Evolutionary conservation across 75 land plant genomes (phyloP), one percentile per base, ranked within the genome.

Genomic region (Larix kaempferi): DNA sequence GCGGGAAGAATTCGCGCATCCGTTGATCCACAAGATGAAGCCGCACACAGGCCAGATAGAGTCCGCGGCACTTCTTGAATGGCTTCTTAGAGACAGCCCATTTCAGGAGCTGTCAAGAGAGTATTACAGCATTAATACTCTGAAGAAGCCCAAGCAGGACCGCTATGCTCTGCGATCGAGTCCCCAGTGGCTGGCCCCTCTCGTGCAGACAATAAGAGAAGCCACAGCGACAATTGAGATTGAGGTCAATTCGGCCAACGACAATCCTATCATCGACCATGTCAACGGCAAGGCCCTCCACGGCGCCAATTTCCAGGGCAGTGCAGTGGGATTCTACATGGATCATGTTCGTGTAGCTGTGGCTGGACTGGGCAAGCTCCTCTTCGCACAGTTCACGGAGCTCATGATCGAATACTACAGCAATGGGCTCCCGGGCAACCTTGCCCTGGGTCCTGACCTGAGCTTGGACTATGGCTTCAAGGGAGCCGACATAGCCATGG

Each of bases 31-130:
- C 81, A 59, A 66, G 87, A 77, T 87, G 54, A 87, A 87, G 81
- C 89, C 78, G 73, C 87, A 87, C 79, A 77, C 89, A 1, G 82
- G 82, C 3, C 96, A 93, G 85, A 93, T 93, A 71, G 94, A 93
- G 79, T 94, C 96, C 49, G 96, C 94, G 3, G 96, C 96, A 0
- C 84, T 93, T 6, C 91, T 93, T 93, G 95, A 93, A 39, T 88
- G 85, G 76, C 66, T 93, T 2, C 76, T 93, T 8, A 87, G 79
- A 27, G 94, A 91, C 15, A 88, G 90, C 80, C 76, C 89, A 1
- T 89, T 87, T 75, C 86, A 91, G 76, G 85, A 93, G 74, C 74
- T 59, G 16, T 93, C 95, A 1, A 56, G 79, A 71, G 85, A 85
- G 84, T 27, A 87, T 2, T 89, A 93, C 74, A 88, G 87, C 63